Evolutionary conservation across 1,284 basidiomycete genomes (phyloP).

Genomic region (Ceratobasidium sp.): DNA sequence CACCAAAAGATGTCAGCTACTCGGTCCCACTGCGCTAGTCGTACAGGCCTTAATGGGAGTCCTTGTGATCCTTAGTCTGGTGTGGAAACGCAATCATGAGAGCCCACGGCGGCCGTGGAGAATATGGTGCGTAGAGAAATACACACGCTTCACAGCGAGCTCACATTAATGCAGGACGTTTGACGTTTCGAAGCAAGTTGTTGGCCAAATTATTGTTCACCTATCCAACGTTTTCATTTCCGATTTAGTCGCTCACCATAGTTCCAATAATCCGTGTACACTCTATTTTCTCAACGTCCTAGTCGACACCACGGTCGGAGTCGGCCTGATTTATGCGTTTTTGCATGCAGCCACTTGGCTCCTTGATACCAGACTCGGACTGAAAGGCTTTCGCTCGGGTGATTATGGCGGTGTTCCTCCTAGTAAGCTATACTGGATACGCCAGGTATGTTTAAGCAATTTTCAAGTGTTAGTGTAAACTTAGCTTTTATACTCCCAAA

Average conservation of each 20-base stretch:
- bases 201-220: constrained; percentile 92
- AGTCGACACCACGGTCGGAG: constrained; percentile 92
- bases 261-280: constrained; percentile 82
- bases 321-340: constrained; percentile 81
- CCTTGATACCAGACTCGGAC: constrained; percentile 66
- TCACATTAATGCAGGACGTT: constrained; percentile 63
- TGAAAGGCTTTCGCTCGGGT: constrained; percentile 85
- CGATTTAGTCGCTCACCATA: constrained; percentile 67
- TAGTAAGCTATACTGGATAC: constrained; percentile 72
- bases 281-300: constrained; percentile 94
- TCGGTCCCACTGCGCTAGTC: constrained; percentile 54
- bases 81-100: constrained; percentile 90
- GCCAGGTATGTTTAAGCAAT: constrained; percentile 57
- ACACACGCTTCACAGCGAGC: not conserved
- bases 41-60: constrained; percentile 87
- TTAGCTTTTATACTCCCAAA: not conserved
- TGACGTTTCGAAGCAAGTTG: constrained; percentile 90
- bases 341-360: constrained; percentile 74
- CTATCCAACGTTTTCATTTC: constrained; percentile 85
- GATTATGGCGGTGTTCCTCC: constrained; percentile 82
- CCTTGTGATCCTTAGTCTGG: constrained; percentile 81
- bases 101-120: constrained; percentile 85
- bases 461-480: not conserved
- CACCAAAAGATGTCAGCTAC: constrained; percentile 52
- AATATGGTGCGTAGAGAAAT: constrained; percentile 71